Base-by-base conservation (phyloP, 352 stramenopile species). In the Pythium chondricola region DNA sequence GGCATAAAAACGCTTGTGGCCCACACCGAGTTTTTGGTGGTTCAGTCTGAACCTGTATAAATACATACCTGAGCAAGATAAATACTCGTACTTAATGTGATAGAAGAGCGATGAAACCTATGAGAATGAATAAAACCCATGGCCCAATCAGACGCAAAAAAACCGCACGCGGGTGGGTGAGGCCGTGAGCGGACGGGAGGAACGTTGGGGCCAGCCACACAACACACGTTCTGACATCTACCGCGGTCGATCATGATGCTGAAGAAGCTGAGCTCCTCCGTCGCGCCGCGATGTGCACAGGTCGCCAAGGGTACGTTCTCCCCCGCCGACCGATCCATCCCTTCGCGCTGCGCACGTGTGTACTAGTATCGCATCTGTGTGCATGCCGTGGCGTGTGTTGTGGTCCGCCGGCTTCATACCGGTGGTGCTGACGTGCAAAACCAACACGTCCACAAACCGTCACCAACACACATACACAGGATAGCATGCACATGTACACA, bases 181-280 rank as follows among this genome's bases (percentile, higher is more conserved):
- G 48, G 47, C 45, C 38, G 43, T 43, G 39, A 33, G 31, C 24
- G 31, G 27, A 35, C 25, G 43, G 25, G 37, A 47, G 30, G 27
- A 57, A 33, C 29, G 29, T 33, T 33, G 29, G 29, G 49, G 33
- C 48, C 43, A 44, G 40, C 53, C 45, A 41, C 43, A 43, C 43
- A 16, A 31, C 42, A 38, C 45, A 63, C 48, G 44, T 14, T 39
- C 24, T 16, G 35, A 32, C 17, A 33, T 13, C 29, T 8, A 8
- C 29, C 29, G 13, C 35, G 10, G 35, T 18, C 29, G 31, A 50
- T 50, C 33, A 83, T 83, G 75, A 82, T 89, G 78, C 78, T 89
- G 47, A 79, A 76, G 58, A 85, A 83, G 65, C 52, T 87, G 61
- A 75, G 56, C 66, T 66, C 64, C 22, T 79, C 69, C 45, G 56